Base-by-base conservation (phyloP, 441 rosid species). In the Pelargonium australe region DNA sequence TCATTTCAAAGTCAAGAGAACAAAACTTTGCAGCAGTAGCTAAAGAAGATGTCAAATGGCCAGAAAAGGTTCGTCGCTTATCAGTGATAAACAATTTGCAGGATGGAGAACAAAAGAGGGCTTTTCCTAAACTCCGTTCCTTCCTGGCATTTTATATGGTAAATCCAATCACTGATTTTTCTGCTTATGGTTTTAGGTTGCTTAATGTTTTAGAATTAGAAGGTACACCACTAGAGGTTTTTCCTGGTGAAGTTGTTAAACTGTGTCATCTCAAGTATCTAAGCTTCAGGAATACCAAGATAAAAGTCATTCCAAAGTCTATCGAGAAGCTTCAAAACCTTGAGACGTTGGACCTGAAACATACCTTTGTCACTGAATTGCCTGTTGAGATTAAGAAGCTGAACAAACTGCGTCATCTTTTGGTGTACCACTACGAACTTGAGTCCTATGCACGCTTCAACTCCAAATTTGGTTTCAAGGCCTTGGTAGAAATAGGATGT, bases 321-420 rank as follows among this genome's bases (percentile, higher is more conserved):
- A 76, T 83, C 9, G 70, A 74, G 68, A 74, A 80, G 69, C 82
- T 83, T 63, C 76, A 28, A 28, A 67, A 68, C 57, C 77, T 83
- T 8, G 80, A 80, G 78, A 83, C 81, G 10, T 64, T 83, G 73
- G 81, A 83, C 70, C 80, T 83, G 2, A 83, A 75, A 25, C 82
- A 77, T 17, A 57, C 86, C n/a, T 11, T 57, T 41, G 77, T 82
- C 58, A 66, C 70, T 7, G 65, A 78, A 60, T 69, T 82, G 72
- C 85, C 82, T 0, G 28, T 14, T 9, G 75, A 76, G 58, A 78
- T 80, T 58, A 55, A 70, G 7, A 68, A 65, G 34, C 75, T 80
- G 45, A 70, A 53, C 43, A 72, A 68, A 14, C 83, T 85, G n/a
- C 76, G 79, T n/a, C 82, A 85, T 64, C 82, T 83, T 3, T 73